phyloP scores from a whole-genome alignment of 306 rosid genomes.

The Ochetophila trinervis region DNA sequence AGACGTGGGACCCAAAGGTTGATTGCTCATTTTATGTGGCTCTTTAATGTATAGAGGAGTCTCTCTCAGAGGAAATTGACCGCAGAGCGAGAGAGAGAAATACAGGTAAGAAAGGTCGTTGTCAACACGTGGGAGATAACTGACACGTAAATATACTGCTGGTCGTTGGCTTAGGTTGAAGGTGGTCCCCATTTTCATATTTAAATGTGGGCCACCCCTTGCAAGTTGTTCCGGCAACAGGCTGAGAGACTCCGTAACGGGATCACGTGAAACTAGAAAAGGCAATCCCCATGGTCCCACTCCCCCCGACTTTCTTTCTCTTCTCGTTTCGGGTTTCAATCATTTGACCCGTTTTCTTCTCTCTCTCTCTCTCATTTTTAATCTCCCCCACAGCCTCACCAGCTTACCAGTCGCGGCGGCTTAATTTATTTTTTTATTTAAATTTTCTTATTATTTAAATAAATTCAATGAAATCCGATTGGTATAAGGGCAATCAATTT shows the following conservation, averaged over 20 bases:
- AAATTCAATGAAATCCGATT: too few relatives aligned
- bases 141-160: constrained; percentile 30
- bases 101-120: constrained; percentile 10
- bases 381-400: too few relatives aligned
- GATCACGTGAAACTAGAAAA: constrained; percentile 32
- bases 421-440: too few relatives aligned
- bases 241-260: constrained; percentile 10
- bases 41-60: constrained; percentile 8
- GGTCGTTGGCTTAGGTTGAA: neutral
- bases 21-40: constrained; percentile 6
- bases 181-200: neutral
- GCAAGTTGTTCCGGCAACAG: constrained; percentile 21
- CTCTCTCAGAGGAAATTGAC: constrained; percentile 17
- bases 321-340: too few relatives aligned
- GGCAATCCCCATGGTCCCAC: neutral
- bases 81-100: neutral
- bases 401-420: too few relatives aligned
- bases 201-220: constrained; percentile 25
- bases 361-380: too few relatives aligned
- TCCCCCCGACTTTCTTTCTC: too few relatives aligned
- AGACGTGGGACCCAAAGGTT: constrained; percentile 6
- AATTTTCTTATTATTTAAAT: too few relatives aligned
- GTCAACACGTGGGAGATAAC: constrained; percentile 39
- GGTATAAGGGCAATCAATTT: too few relatives aligned
- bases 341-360: too few relatives aligned